Conservation (phyloP, 2,329 filamentous ascomycete genomes). For the Teratosphaeriaceae sp. region DNA sequence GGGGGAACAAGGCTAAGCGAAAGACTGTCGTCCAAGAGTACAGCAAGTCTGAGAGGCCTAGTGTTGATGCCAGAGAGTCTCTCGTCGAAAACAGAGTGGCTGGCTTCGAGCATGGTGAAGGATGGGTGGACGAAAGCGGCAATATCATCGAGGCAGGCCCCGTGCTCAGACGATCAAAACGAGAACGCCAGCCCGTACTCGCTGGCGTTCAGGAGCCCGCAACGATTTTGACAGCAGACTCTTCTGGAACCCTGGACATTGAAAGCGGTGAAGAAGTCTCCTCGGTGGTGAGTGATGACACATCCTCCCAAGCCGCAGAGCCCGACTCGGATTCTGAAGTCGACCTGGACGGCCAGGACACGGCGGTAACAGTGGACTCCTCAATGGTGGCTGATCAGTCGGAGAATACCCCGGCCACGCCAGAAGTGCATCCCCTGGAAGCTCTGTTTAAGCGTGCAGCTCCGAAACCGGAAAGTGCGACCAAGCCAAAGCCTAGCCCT, state of each 20-base stretch:
- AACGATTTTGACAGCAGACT: too few species aligned
- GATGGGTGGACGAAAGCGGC: slow-evolving; percentile 79
- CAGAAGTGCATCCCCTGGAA: slow-evolving; percentile 71
- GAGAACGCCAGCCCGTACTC: not conserved
- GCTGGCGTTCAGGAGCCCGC: too few species aligned
- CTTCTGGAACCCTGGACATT: too few species aligned
- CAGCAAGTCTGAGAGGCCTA: slow-evolving; percentile 64
- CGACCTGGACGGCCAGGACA: not conserved
- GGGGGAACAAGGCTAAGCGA: slow-evolving; percentile 52
- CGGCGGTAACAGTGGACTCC: not conserved
- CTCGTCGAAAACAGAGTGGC: slow-evolving; percentile 40
- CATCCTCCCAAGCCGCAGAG: slow-evolving; percentile 1
- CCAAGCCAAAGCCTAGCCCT: slow-evolving; percentile 33
- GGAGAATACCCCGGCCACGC: not conserved
- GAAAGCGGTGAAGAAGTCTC: slow-evolving; percentile 13
- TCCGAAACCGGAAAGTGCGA: slow-evolving; percentile 31
- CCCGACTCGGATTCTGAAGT: slow-evolving; percentile 2
- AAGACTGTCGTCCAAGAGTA: slow-evolving; percentile 78
- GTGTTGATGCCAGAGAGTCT: slow-evolving; percentile 30
- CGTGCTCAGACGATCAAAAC: slow-evolving; percentile 13
- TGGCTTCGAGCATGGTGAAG: slow-evolving; percentile 71
- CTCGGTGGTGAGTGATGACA: not conserved
- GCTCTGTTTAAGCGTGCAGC: slow-evolving; percentile 77
- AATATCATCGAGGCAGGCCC: slow-evolving; percentile 59
- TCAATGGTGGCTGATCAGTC: not conserved